These are phyloP conservation scores for Pseudogymnoascus sp. DNA, from an alignment of 2,329 filamentous ascomycete genomes.

Conservation along the genomic window DNA sequence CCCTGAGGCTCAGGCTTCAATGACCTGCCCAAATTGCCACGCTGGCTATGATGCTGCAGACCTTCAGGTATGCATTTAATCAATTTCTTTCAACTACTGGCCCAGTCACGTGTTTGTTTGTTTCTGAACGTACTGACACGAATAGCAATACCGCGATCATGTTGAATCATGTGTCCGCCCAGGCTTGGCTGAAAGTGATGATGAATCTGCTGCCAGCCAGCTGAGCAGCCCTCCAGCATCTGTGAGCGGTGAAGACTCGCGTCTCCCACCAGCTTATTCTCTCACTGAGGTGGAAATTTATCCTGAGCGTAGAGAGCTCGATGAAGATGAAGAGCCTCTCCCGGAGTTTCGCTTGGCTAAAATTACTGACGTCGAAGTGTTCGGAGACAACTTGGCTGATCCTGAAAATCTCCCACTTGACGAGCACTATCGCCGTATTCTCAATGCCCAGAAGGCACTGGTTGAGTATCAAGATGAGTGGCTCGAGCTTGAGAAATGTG, in stretches of 20 bases:
- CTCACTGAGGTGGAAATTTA: neutral
- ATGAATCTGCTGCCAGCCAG: slow-evolving; percentile 19
- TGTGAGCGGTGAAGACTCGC: neutral
- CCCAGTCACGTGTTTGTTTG: neutral
- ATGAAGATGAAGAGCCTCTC: slow-evolving; percentile 10
- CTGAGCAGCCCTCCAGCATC: slow-evolving; percentile 19
- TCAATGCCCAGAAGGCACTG: slow-evolving; percentile 40
- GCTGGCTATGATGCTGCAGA: neutral
- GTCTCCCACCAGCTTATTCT: neutral
- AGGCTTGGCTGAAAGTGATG: slow-evolving; percentile 18
- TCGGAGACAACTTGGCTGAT: slow-evolving; percentile 42
- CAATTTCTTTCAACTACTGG: neutral
- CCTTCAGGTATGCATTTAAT: slow-evolving; percentile 2
- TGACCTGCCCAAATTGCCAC: neutral
- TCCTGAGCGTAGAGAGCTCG: slow-evolving; percentile 10
- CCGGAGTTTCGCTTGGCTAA: slow-evolving; percentile 27
- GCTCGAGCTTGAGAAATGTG: slow-evolving; percentile 41
- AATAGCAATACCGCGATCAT: slow-evolving; percentile 26
- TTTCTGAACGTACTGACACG: slow-evolving; percentile 16
- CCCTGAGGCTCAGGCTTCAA: neutral
- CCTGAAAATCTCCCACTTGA: slow-evolving; percentile 44
- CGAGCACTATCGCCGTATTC: slow-evolving; percentile 37
- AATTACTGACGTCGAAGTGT: slow-evolving; percentile 45
- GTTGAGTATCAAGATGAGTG: slow-evolving; percentile 50
- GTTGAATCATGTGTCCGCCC: slow-evolving; percentile 23